These are phyloP conservation scores for Fusarium irregulare DNA, from an alignment of 2,329 filamentous ascomycete genomes.

Conservation along the genomic window DNA sequence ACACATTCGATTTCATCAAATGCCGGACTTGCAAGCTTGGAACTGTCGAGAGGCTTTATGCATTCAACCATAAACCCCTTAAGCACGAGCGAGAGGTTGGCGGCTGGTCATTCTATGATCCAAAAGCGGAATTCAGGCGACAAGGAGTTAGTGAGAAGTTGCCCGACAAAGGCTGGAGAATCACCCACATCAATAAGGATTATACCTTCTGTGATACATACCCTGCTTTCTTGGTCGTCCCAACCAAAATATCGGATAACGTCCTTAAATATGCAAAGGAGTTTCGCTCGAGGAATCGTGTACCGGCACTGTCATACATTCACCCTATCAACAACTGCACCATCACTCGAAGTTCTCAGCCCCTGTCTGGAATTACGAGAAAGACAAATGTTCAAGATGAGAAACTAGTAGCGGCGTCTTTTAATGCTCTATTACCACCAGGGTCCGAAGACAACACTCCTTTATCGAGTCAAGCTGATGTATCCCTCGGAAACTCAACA, in stretches of 20 bases:
- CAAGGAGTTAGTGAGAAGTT: slow-evolving; percentile 88
- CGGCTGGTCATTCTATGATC: slow-evolving; percentile 88
- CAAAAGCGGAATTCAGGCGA: slow-evolving; percentile 84
- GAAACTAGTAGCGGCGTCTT: slow-evolving; percentile 91
- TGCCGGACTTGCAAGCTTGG: slow-evolving; percentile 83
- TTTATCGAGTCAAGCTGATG: slow-evolving; percentile 62
- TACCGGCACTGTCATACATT: slow-evolving; percentile 92
- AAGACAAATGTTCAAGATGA: slow-evolving; percentile 97
- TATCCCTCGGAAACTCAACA: slow-evolving; percentile 49
- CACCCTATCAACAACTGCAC: slow-evolving; percentile 97
- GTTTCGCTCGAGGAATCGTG: slow-evolving; percentile 88
- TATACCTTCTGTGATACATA: slow-evolving; percentile 95
- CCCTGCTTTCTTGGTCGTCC: slow-evolving; percentile 85
- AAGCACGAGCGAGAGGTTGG: slow-evolving; percentile 78
- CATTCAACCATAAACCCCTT: slow-evolving; percentile 84
- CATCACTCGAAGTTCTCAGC: slow-evolving; percentile 94
- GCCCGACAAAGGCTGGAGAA: slow-evolving; percentile 84
- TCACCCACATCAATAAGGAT: slow-evolving; percentile 89
- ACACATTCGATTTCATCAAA: slow-evolving; percentile 89
- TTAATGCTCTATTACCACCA: slow-evolving; percentile 60
- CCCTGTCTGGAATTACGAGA: slow-evolving; percentile 83
- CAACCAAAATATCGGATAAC: slow-evolving; percentile 93
- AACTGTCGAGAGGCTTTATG: slow-evolving; percentile 88
- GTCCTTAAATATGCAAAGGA: slow-evolving; percentile 91
- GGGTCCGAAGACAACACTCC: slow-evolving; percentile 52